A percentile compares a stretch with the other conserved stretches of the same genome.
Conservation (phyloP, 495 filamentous ascomycete species). For the Penicillium malachiteum region DNA sequence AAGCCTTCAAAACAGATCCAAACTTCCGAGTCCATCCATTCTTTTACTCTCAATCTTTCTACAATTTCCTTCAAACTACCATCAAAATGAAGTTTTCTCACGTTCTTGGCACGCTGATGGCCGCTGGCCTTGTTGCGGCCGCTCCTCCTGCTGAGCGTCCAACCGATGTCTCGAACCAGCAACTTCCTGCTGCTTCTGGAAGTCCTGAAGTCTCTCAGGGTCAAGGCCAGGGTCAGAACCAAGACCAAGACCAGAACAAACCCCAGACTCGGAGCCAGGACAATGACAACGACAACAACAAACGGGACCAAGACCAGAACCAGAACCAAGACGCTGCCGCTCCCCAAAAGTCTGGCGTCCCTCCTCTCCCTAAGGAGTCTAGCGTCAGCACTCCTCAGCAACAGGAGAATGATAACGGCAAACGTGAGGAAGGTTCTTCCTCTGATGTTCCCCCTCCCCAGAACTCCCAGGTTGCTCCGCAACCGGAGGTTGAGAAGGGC, state of each 20-base stretch:
- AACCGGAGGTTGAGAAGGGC: no score
- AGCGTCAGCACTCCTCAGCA: not conserved
- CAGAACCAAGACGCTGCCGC: not conserved
- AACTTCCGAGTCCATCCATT: not conserved
- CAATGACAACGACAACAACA: constrained; percentile 10
- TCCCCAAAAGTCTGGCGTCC: not conserved
- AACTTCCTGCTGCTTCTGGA: no score
- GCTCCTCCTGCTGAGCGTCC: constrained; percentile 18
- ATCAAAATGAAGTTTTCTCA: constrained; percentile 17
- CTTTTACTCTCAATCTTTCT: not conserved
- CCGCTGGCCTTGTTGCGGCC: constrained; percentile 17
- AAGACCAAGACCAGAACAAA: not conserved
- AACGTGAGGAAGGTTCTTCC: not conserved
- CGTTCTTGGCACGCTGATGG: constrained; percentile 16
- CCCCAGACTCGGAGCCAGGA: not conserved
- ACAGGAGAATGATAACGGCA: not conserved
- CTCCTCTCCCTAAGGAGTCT: not conserved
- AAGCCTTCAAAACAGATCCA: not conserved
- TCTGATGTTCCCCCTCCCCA: not conserved
- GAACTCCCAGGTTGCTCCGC: no score
- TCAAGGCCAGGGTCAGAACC: no score
- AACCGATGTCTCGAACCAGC: constrained; percentile 6
- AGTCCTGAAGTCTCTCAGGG: no score
- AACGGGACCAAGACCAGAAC: constrained; percentile 1
- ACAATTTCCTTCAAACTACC: not conserved